Evolutionary conservation across 441 rosid species (phyloP), one percentile per base, ranked within the genome.

Genomic region (Biscutella laevigata): DNA sequence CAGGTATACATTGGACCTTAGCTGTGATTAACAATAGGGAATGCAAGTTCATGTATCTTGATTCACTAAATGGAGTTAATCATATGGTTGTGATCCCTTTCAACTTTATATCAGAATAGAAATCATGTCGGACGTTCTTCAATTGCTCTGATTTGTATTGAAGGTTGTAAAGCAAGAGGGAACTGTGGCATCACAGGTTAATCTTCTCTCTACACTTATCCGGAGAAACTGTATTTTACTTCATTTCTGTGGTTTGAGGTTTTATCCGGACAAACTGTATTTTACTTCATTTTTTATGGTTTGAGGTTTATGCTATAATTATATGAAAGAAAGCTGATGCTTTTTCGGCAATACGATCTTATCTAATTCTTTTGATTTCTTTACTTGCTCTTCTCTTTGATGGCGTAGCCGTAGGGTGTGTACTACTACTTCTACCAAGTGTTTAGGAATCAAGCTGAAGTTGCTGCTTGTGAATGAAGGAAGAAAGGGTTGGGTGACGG

Each of bases 401-500:
- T 87, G 77, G n/a, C n/a, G n/a, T n/a, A 46, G 69, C 67, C 83
- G n/a, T n/a, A 88, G 98, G 98, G 96, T 74, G 98, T 91, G 74
- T 91, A 88, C 70, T 91, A 88, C 71, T 91, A 85, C 84, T 88
- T 88, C 79, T 91, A 88, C 85, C 94, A 91, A 88, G 85, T 91
- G 77, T 91, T 91, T 75, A 82, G 96, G 81, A 82, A 67, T 68
- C 87, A 68, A 75, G 96, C 84, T 57, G 95, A 80, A 79, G 73
- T 73, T 56, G 59, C 71, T 25, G 95, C 96, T 14, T 75, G 74
- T 53, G 68, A 63, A 53, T 71, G 22, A 29, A 79, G 43, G 62
- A 80, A 66, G 73, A 78, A 65, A 43, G 98, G 96, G 33, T 40
- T 83, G 41, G 96, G 96, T 64, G 96, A 88, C 57, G 98, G 98